Evolutionary conservation across 371 early-diverging fungal species (phyloP).

Genomic region (Catenaria anguillulae): DNA sequence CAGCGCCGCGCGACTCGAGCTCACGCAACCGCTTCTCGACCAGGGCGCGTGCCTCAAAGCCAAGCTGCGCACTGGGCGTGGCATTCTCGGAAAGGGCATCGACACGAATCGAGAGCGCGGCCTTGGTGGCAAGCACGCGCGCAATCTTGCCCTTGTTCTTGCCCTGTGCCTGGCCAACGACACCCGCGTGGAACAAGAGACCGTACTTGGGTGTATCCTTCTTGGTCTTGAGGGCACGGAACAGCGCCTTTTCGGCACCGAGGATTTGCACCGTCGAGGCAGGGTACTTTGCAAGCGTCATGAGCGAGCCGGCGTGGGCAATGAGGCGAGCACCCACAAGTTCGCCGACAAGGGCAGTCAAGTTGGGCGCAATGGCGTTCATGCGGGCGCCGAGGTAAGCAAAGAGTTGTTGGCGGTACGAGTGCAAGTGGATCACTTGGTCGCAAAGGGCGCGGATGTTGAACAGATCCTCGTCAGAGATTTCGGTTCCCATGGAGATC

Average conservation of each 20-base stretch:
- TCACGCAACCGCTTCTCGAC: constrained; percentile 72
- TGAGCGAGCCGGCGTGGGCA: constrained; percentile 80
- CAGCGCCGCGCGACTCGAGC: constrained; percentile 49
- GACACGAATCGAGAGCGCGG: constrained; percentile 78
- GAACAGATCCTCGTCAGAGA: constrained; percentile 72
- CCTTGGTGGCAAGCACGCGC: constrained; percentile 82
- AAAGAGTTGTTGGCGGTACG: constrained; percentile 73
- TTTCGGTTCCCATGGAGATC: constrained; percentile 89
- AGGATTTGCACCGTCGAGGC: constrained; percentile 93
- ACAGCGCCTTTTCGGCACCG: constrained; percentile 96
- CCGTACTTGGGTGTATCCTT: constrained; percentile 96
- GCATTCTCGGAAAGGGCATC: constrained; percentile 80
- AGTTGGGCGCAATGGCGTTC: constrained; percentile 81
- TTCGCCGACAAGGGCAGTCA: constrained; percentile 81
- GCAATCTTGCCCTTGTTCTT: constrained; percentile 87
- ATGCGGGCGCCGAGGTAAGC: constrained; percentile 82
- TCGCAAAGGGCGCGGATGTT: constrained; percentile 67
- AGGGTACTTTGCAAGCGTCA: constrained; percentile 80
- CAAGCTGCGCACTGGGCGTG: constrained; percentile 48
- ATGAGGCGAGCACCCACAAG: constrained; percentile 83
- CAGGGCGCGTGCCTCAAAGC: constrained; percentile 66
- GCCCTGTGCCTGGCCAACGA: constrained; percentile 71
- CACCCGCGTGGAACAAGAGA: constrained; percentile 78
- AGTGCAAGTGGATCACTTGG: constrained; percentile 69
- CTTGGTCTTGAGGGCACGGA: constrained; percentile 88